A percentile compares a stretch with the other conserved stretches of the same genome.
Evolutionary conservation across 2,329 filamentous ascomycete genomes (phyloP).

Genomic region (Onygenales sp.): DNA sequence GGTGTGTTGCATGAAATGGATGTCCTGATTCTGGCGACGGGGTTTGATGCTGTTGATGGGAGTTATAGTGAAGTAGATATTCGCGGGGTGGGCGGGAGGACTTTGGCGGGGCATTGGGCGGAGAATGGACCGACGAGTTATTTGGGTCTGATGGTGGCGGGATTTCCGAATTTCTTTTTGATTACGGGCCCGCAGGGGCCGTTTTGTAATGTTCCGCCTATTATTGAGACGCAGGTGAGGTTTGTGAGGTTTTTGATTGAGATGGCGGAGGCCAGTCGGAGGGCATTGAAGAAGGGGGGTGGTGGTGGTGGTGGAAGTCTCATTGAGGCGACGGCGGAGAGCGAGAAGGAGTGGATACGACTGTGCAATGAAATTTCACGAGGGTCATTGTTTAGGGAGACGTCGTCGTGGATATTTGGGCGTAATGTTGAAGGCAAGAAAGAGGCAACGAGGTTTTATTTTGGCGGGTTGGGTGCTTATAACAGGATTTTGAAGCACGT

Average conservation of each 20-base stretch:
- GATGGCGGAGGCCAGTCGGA: neutral
- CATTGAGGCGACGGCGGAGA: constrained; percentile 6
- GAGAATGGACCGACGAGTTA: neutral
- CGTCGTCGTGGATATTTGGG: constrained; percentile 7
- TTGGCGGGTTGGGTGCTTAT: constrained; percentile 1
- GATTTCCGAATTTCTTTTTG: neutral
- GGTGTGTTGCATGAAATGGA: neutral
- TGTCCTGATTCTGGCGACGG: neutral
- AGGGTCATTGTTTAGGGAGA: constrained; percentile 3
- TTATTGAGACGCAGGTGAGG: neutral
- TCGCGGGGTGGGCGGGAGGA: neutral
- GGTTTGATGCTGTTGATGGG: neutral
- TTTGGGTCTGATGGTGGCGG: neutral
- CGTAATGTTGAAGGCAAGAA: constrained; percentile 6
- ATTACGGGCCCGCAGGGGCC: neutral
- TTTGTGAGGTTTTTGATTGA: neutral
- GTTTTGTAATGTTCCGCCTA: neutral
- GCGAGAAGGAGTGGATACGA: constrained; percentile 4
- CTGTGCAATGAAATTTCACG: neutral
- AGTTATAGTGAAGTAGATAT: neutral
- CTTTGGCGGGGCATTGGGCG: neutral
- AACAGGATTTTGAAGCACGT: neutral
- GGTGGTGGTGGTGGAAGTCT: neutral
- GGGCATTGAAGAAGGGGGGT: neutral
- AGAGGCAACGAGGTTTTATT: constrained; percentile 2